These are phyloP conservation scores for Saturnispora gosingensis DNA, from an alignment of 805 yeast species.

Conservation along the genomic window DNA sequence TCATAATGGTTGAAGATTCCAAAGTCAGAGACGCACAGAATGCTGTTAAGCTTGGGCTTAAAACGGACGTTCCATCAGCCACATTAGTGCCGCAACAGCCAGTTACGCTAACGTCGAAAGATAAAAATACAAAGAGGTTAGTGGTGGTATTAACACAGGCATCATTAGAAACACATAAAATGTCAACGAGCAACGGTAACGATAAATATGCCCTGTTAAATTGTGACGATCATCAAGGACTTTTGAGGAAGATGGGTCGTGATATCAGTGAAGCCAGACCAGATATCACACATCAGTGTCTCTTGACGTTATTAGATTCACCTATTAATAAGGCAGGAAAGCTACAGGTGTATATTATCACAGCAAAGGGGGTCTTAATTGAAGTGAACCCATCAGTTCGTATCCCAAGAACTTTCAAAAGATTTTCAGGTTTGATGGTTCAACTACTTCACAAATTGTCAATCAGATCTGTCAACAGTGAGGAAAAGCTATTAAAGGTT, in stretches of 20 bases:
- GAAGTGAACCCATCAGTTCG: conserved; percentile 96
- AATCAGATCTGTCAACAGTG: conserved; percentile 89
- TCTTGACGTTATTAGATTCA: conserved; percentile 88
- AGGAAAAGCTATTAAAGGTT: conserved; percentile 86
- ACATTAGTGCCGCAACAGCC: conserved; percentile 87
- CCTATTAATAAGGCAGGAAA: conserved; percentile 97
- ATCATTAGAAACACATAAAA: conserved; percentile 88
- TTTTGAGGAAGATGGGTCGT: conserved; percentile 89
- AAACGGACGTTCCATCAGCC: conserved; percentile 36
- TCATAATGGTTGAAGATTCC: conserved; percentile 38
- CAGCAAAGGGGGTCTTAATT: conserved; percentile 87
- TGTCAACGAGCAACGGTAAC: conserved; percentile 66
- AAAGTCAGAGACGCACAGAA: conserved; percentile 36
- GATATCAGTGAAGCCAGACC: conserved; percentile 98
- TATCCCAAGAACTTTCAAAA: conserved; percentile 95
- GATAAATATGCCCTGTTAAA: conserved; percentile 90
- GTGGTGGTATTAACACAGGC: conserved; percentile 96
- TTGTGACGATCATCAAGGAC: conserved; percentile 98
- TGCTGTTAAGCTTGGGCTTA: conserved; percentile 12
- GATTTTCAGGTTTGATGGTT: conserved; percentile 97
- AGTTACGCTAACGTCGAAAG: conserved; percentile 66
- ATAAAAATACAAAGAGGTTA: conserved; percentile 76
- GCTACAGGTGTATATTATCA: conserved; percentile 91
- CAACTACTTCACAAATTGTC: conserved; percentile 88
- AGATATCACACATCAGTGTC: conserved; percentile 98